Evolutionary conservation across 345 rosid genomes (phyloP), one percentile per base, ranked within the genome.

Genomic region (Euphorbia lathyris): DNA sequence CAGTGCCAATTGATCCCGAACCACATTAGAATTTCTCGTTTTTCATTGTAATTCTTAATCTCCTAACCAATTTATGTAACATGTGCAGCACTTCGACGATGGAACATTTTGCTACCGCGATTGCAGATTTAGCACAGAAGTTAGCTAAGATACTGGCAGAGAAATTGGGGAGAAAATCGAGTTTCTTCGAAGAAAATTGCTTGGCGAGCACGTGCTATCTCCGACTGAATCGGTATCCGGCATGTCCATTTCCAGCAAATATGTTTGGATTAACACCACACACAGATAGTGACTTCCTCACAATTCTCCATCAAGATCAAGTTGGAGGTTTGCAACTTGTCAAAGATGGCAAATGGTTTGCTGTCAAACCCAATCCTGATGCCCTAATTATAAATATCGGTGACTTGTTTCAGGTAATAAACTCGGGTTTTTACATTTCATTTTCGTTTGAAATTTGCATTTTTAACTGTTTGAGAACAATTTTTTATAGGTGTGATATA

Each of bases 211-310:
- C 94, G 12, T 95, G 99, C 72, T 92, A 87, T 68, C 83, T 92
- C 9, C 83, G 99, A 67, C 85, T 95, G 84, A 95, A 95, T 65
- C 77, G 91, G 57, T 95, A 92, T 71, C 98, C 96, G 2, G 94
- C 97, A 5, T 92, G 99, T 75, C 86, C 91, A 0, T 61, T 81
- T 38, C 81, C 88, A 16, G 36, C 71, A 8, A 78, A 80, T 10
- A 79, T 90, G 14, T 85, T 78, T 70, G 99, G 98, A 3, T 81
- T 95, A 42, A 85, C 87, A 86, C 97, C 99, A 2, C 99, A 95
- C 79, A 95, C 99, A 0, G 98, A 95, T 61, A 95, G 98, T 70
- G 98, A 92, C 78, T 95, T 95, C 81, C 92, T 95, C 77, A 95
- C 99, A 1, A 82, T 95, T 70, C 72, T 92, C 65, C 83, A 90